Percentiles rank a stretch among this genome's conserved stretches.
Conservation (phyloP, 139 green algal species). For the Nannochloris sp. region DNA sequence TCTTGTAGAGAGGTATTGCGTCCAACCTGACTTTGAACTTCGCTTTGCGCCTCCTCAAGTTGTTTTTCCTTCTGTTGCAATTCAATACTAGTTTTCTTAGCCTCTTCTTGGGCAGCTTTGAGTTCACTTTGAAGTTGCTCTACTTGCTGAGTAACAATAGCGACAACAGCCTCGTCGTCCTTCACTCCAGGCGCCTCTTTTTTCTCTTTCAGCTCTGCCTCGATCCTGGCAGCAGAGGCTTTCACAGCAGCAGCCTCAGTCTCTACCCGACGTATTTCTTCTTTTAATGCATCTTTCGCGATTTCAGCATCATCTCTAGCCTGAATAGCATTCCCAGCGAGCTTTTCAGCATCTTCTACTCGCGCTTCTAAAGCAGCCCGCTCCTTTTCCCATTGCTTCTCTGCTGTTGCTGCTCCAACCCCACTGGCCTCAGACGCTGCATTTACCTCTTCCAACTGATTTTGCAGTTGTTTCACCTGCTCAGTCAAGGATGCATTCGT, state of each 20-base stretch:
- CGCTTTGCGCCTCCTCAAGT: neutral
- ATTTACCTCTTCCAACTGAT: neutral
- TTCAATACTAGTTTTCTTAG: neutral
- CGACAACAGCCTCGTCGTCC: neutral
- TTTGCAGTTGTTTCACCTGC: neutral
- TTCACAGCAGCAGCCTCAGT: neutral
- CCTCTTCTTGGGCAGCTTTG: neutral
- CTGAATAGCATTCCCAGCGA: no score
- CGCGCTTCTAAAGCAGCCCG: neutral
- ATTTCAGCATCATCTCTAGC: neutral
- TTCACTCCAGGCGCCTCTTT: neutral
- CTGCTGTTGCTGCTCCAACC: neutral
- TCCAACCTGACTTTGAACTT: no score
- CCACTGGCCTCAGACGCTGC: neutral
- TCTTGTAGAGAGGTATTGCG: neutral
- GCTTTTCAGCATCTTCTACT: neutral
- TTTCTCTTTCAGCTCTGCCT: neutral
- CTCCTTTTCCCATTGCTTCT: neutral
- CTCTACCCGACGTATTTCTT: no score
- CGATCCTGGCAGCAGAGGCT: neutral
- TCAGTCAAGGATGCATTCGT: neutral
- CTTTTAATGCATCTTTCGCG: neutral
- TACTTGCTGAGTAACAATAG: neutral
- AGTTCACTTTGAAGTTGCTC: neutral
- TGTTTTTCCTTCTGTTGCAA: neutral